These are phyloP conservation scores for Trichoderma orchidacearum DNA, from an alignment of 495 filamentous ascomycete species.

Conservation along the genomic window DNA sequence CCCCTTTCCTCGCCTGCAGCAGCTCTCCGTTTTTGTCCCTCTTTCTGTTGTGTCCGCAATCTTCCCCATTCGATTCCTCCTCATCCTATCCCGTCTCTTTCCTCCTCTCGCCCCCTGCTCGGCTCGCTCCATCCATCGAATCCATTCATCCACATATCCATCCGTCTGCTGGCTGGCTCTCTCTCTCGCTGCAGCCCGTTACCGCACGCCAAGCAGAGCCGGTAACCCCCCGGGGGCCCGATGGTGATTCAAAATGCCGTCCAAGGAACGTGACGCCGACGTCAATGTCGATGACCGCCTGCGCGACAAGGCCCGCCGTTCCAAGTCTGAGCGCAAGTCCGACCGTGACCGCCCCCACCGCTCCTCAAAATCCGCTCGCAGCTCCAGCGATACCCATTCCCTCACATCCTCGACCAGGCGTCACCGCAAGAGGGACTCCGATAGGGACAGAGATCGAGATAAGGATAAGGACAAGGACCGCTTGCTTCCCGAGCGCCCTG, in stretches of 20 bases:
- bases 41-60: neutral
- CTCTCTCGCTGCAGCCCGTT: neutral
- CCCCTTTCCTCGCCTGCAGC: neutral
- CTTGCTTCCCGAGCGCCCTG: conserved; percentile 13
- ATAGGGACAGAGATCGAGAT: conserved; percentile 9
- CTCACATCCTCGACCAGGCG: neutral
- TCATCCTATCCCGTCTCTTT: neutral
- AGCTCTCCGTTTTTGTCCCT: neutral
- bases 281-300: conserved; percentile 16
- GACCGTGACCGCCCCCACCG: conserved; percentile 11
- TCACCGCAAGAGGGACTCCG: conserved; percentile 1
- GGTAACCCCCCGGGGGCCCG: too few species aligned
- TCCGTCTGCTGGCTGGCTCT: neutral
- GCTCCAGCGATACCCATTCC: neutral
- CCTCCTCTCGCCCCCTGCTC: neutral
- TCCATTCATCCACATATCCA: neutral
- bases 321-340: conserved; percentile 11
- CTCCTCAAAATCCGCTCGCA: conserved; percentile 2
- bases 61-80: neutral
- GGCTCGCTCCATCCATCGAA: neutral
- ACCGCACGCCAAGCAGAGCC: too few species aligned
- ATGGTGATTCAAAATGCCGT: conserved; percentile 18
- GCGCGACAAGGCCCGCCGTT: conserved; percentile 21
- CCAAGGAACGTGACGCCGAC: conserved; percentile 27
- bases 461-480: conserved; percentile 12